A percentile compares a stretch with the other conserved stretches of the same genome.
Conservation (phyloP, 352 stramenopile species). For the Pythium folliculosum region DNA sequence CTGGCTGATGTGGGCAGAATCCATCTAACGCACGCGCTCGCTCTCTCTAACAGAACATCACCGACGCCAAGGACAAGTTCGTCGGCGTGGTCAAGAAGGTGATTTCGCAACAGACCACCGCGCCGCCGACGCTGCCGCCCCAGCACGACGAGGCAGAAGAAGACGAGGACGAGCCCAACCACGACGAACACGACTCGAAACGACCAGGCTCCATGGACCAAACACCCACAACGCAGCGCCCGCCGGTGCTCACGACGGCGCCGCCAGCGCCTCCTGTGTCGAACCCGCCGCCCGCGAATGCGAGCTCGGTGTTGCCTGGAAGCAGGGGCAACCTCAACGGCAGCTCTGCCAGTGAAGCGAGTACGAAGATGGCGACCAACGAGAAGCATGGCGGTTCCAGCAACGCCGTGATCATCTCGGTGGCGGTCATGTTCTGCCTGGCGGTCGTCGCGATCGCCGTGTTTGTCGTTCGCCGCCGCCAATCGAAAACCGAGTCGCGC, state of each 20-base stretch:
- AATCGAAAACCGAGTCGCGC: constrained; percentile 32
- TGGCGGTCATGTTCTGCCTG: constrained; percentile 26
- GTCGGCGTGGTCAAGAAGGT: constrained; percentile 13
- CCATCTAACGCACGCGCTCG: not conserved
- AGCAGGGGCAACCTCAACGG: not conserved
- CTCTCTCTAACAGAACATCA: constrained; percentile 3
- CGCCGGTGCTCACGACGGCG: not conserved
- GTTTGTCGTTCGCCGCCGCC: constrained; percentile 16
- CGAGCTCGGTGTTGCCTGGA: not conserved
- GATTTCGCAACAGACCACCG: not conserved
- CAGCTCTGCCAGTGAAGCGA: not conserved
- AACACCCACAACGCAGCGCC: not conserved
- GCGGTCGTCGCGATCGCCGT: constrained; percentile 21
- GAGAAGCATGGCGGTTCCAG: not conserved
- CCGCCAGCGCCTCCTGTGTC: not conserved
- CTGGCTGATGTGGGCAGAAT: not conserved
- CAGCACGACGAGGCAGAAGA: not conserved
- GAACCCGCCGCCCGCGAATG: not conserved
- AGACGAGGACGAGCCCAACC: not conserved
- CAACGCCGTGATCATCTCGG: not conserved
- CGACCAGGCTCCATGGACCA: not conserved
- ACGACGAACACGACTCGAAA: not conserved
- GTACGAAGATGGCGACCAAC: not conserved
- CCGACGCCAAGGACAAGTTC: constrained; percentile 5
- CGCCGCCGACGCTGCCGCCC: constrained; percentile 1